Conservation (phyloP, 192 early-diverging fungal species). For the Helicostylum pulchrum region DNA sequence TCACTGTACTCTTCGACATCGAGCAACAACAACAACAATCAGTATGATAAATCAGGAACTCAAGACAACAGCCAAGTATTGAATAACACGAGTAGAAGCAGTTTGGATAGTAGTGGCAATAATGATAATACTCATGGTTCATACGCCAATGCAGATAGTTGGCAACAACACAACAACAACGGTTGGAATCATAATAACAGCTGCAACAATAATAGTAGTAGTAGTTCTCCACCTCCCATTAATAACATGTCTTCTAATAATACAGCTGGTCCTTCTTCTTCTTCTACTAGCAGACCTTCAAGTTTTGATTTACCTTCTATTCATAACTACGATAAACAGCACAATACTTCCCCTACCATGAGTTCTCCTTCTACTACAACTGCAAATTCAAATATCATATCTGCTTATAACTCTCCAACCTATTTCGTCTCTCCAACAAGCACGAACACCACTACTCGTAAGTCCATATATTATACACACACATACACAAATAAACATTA, state of each 20-base stretch:
- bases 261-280: not conserved
- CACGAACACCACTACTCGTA: not conserved
- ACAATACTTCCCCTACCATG: slow-evolving; percentile 7
- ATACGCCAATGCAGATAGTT: slow-evolving; percentile 23
- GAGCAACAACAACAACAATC: not conserved
- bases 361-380: slow-evolving; percentile 14
- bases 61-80: not conserved
- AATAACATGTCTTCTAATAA: not conserved
- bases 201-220: slow-evolving; percentile 1
- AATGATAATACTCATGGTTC: slow-evolving; percentile 12
- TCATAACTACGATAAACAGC: slow-evolving; percentile 1
- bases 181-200: slow-evolving; percentile 17
- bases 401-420: slow-evolving; percentile 13
- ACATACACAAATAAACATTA: not conserved
- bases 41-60: not conserved
- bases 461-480: not conserved
- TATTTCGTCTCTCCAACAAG: slow-evolving; percentile 17
- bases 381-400: slow-evolving; percentile 7
- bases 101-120: not conserved
- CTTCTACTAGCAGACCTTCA: slow-evolving; percentile 13
- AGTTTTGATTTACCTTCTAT: slow-evolving; percentile 14
- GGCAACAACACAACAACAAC: slow-evolving; percentile 13
- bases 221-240: not conserved
- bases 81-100: no score
- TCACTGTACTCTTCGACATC: not conserved